Evolutionary conservation across 345 rosid genomes (phyloP).

Genomic region (Rubroshorea leprosula): DNA sequence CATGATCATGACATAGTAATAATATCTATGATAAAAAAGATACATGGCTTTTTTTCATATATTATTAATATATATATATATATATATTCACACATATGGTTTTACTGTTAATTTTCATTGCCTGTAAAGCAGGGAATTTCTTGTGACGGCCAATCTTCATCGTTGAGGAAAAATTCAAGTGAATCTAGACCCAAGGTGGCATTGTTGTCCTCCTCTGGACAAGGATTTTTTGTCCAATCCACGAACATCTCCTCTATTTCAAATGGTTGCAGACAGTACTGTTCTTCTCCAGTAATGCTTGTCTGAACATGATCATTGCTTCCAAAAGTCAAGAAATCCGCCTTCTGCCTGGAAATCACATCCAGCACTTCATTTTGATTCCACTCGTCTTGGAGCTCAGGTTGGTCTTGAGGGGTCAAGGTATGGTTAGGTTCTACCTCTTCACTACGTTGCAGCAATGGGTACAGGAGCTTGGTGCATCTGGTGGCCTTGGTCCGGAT

Average conservation of each 20-base stretch:
- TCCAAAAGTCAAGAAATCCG: constrained; percentile 19
- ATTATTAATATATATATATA: no score
- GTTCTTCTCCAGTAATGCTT: no score
- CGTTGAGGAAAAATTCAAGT: constrained; percentile 25
- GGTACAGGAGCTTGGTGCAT: constrained; percentile 21
- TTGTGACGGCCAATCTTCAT: constrained; percentile 29
- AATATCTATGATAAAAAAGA: no score
- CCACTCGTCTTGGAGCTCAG: neutral
- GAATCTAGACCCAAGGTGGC: constrained; percentile 31
- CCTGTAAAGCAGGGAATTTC: neutral
- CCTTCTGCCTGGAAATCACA: neutral
- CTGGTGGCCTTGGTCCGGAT: constrained; percentile 31
- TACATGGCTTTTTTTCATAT: no score
- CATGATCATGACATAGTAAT: no score
- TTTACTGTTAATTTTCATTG: no score
- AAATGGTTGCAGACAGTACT: neutral
- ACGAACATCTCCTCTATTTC: constrained; percentile 4
- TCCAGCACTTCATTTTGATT: neutral
- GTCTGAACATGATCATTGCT: neutral
- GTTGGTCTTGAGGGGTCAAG: neutral
- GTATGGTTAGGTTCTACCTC: neutral
- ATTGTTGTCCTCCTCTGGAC: constrained; percentile 11
- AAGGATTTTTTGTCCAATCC: constrained; percentile 19
- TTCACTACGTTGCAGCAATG: constrained; percentile 5
- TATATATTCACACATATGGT: no score